These are phyloP conservation scores for Camellia japonica DNA, from an alignment of 148 eudicot species.

Conservation along the genomic window DNA sequence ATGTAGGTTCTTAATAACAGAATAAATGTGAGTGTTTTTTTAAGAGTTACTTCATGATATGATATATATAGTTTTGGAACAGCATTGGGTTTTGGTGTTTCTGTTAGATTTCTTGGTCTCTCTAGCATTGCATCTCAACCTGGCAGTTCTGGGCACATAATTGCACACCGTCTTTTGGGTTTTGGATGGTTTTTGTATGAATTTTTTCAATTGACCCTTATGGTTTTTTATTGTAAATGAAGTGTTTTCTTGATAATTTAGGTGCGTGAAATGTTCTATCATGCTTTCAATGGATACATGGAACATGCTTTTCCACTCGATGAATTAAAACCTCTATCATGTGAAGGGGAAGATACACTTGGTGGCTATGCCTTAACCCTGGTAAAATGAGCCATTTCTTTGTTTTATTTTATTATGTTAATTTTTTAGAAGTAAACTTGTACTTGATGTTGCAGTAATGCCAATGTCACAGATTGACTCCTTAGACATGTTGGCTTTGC, in stretches of 20 bases:
- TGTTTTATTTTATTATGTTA: constrained; percentile 9
- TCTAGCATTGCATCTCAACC: neutral
- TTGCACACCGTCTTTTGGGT: neutral
- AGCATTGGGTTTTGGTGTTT: neutral
- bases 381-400: constrained; percentile 39
- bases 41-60: neutral
- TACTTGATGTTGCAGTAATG: constrained; percentile 9
- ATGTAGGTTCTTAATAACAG: neutral
- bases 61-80: neutral
- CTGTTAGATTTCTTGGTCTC: neutral
- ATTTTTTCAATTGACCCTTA: neutral
- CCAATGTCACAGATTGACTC: constrained; percentile 68
- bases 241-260: constrained; percentile 20
- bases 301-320: constrained; percentile 93
- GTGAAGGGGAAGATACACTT: constrained; percentile 91
- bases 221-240: neutral
- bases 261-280: constrained; percentile 94
- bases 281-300: constrained; percentile 98
- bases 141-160: neutral
- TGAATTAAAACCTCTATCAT: constrained; percentile 86
- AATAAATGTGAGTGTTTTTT: neutral
- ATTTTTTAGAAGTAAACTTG: neutral
- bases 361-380: constrained; percentile 96
- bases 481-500: constrained; percentile 87
- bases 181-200: neutral